Evolutionary conservation across 1,139 yeast genomes (phyloP).

Genomic region (Suhomyces bribrorum): DNA sequence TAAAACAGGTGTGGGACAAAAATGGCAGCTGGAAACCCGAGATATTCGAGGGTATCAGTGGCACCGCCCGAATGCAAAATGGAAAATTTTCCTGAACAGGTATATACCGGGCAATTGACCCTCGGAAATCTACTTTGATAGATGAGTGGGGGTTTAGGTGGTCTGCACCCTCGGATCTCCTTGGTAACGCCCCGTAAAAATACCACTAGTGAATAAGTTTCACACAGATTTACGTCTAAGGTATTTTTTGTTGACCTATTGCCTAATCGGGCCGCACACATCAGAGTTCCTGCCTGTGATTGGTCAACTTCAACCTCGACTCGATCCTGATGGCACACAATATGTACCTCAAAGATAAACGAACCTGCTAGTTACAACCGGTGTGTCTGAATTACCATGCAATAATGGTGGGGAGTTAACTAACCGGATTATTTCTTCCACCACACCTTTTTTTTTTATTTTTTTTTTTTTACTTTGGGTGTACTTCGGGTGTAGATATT

Average conservation of each 20-base stretch:
- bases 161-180: slow-evolving; percentile 6
- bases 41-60: slow-evolving; percentile 6
- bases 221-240: slow-evolving; percentile 7
- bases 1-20: slow-evolving; percentile 7
- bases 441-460: not conserved
- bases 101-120: not conserved
- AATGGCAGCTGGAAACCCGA: slow-evolving; percentile 1
- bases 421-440: not conserved
- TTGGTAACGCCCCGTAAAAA: not conserved
- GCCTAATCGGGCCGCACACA: slow-evolving; percentile 4
- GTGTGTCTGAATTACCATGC: too few relatives aligned
- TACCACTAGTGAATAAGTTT: not conserved
- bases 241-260: slow-evolving; percentile 5
- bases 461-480: too few relatives aligned
- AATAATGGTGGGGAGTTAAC: not conserved
- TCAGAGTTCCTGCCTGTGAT: not conserved
- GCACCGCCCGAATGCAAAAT: slow-evolving; percentile 4
- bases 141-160: not conserved
- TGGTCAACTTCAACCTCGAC: slow-evolving; percentile 1
- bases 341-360: not conserved
- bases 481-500: too few relatives aligned
- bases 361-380: not conserved
- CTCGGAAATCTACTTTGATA: not conserved
- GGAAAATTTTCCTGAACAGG: slow-evolving; percentile 1
- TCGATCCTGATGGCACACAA: not conserved